These are phyloP conservation scores for Neurospora intermedia DNA, from an alignment of 495 filamentous ascomycete species.

Conservation along the genomic window DNA sequence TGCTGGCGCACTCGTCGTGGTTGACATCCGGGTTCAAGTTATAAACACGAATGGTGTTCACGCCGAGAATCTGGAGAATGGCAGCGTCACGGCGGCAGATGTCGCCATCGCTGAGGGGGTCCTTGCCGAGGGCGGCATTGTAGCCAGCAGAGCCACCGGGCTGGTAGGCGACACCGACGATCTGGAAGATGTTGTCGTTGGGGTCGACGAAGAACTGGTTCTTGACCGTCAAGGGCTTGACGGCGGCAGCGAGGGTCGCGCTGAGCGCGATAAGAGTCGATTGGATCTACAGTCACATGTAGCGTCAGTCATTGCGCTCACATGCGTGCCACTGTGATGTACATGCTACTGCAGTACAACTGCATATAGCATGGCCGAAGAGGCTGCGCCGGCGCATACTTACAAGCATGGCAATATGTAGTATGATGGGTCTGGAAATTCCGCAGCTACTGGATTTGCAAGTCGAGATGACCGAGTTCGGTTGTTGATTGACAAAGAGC, in stretches of 20 bases:
- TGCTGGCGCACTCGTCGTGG: conserved; percentile 80
- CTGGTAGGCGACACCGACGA: conserved; percentile 91
- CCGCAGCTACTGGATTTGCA: not conserved
- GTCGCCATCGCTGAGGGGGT: conserved; percentile 66
- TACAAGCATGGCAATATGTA: not conserved
- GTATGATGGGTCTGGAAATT: not conserved
- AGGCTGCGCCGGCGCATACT: not conserved
- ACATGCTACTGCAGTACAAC: not conserved
- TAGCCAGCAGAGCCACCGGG: conserved; percentile 82
- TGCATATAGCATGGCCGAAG: not conserved
- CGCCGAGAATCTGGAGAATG: conserved; percentile 70
- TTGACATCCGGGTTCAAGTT: conserved; percentile 76
- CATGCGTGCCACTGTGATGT: not conserved
- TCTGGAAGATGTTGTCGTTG: conserved; percentile 71
- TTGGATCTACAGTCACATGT: conserved; percentile 18
- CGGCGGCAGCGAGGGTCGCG: conserved; percentile 49
- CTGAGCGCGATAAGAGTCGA: conserved; percentile 34
- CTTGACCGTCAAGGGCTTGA: conserved; percentile 60
- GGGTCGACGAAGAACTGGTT: conserved; percentile 78
- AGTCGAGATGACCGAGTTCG: not conserved
- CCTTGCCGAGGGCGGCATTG: conserved; percentile 44
- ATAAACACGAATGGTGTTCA: conserved; percentile 91
- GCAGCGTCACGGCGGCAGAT: conserved; percentile 85
- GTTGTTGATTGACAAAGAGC: not conserved
- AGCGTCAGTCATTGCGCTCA: not conserved